Base-by-base conservation (phyloP, 1,139 yeast species). In the Entelexis paramagnoliae region DNA sequence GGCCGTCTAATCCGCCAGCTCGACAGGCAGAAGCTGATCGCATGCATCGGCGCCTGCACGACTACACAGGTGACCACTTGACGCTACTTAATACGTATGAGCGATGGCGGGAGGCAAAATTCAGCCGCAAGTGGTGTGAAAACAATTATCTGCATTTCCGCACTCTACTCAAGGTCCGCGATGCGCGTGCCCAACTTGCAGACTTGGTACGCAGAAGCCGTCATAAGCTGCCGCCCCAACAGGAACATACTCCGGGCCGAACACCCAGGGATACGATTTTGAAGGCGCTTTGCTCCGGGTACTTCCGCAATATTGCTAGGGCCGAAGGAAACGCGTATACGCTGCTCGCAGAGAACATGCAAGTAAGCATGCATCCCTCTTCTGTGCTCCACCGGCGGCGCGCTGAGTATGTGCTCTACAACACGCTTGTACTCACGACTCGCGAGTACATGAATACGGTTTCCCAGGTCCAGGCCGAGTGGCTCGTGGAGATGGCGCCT, bases 371-470 rank as follows among this genome's bases (percentile, higher is more conserved):
- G 61, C 98, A 93, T 65, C 98, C 98, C 1, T 83, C 95, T 1
- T 84, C 95, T 45, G 74, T 93, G 1, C 66, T 91, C 33, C 84
- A 78, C 63, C 84, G 82, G 24, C 83, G 82, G 60, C 76, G 74
- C 19, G 80, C 89, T 2, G 88, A 83, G 56, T 84, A 83, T 62
- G 93, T 88, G 50, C 72, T 91, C 2, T 91, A 88, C 63, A 95
- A 89, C 63, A 82, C 93, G 6, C 71, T 91, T 51, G 71, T 89
- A 45, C 72, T 86, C 61, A 91, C 97, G 0, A 76, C 87, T 5
- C 80, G 80, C 62, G 97, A 89, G 70, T 91, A 88, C 65, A 87
- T 91, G 96, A 93, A 87, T 55, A 83, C 87, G 60, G 84, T 81
- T 9, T 82, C 94, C 0, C 73, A 77, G 4, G 81, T 91, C 49